Base-by-base conservation (phyloP, 345 rosid species). In the Lumnitzera racemosa region DNA sequence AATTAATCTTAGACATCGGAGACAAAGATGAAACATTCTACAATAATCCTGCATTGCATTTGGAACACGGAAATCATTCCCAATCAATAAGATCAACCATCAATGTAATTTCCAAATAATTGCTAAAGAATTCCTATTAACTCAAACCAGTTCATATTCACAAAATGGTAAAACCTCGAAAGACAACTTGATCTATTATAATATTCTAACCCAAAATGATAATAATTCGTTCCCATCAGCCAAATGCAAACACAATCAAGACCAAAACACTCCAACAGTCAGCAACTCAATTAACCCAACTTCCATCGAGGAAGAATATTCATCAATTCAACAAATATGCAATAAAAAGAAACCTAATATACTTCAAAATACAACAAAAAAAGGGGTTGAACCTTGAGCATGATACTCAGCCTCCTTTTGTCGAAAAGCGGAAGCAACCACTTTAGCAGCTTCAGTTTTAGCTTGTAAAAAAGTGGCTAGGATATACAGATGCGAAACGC, bases 391-490 rank as follows among this genome's bases (percentile, higher is more conserved):
- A 87, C 99, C 97, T 81, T 90, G 99, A 9, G 97, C 78, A 1
- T 89, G 95, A 49, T 86, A 90, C 67, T 90, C 99, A 0, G 88
- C 72, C 49, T 95, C 87, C 47, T 90, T 94, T n/a, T 60, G 86
- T 57, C 97, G 92, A 67, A 94, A 90, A 80, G 90, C 99, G 46
- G 82, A 80, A 49, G 96, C 96, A 55, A 94, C 86, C 55, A 94
- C 86, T 77, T 58, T 74, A 56, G 97, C 90, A 48, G 99, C 88
- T 57, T 90, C 83, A 12, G 95, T 77, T 64, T 90, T 90, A 56
- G 96, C 88, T 62, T 90, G 99, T 12, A 96, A 94, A 17, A 77
- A 76, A 31, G 89, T 72, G 47, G 95, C 97, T 53, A 90, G 71
- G 61, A 88, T 90, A 72, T 86, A 61, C 69, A 94, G 41, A 76